Base-by-base conservation (phyloP, 805 yeast genomes). In the Wickerhamomyces alni region DNA sequence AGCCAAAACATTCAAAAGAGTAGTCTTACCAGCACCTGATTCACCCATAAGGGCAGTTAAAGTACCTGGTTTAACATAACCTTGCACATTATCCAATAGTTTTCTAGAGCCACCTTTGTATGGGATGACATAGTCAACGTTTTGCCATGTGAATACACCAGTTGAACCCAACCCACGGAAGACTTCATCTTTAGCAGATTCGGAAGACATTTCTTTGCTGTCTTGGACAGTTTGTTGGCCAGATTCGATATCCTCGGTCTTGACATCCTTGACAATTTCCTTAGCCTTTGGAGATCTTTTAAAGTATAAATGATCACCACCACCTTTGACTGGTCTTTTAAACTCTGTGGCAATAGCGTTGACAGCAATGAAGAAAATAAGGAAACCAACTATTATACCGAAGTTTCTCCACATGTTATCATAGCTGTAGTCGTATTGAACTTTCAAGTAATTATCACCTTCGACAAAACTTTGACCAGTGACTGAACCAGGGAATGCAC, bases 361-460 rank as follows among this genome's bases (percentile, higher is more conserved):
- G 13, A 74, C 63, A 34, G 48, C 51, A 41, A 79, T 65, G 61
- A 82, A 80, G 54, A 78, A 67, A 26, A 77, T 42, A 21, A 62
- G 58, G 50, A 69, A 80, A 3, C 70, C 86, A 53, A 78, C 55
- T 43, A 74, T 43, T 43, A 82, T 75, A 53, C 88, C 95, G 41
- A 82, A 69, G 58, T 87, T 83, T 66, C 95, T 77, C 95, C 95
- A 87, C 36, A 74, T 70, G 59, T 87, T 86, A 17, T 59, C 46
- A 51, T 70, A 76, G 17, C 55, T 54, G 65, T 80, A 87, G 31
- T 59, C 54, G 59, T 59, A 86, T 8, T 77, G 57, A 3, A 50
- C 51, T 5, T 45, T 44, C 40, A 86, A 47, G 52, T 82, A 86
- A 27, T 57, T 60, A 46, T 78, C 75, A 49, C 95, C 95, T 25